Base-by-base conservation (phyloP, 345 rosid genomes). In the Noccaea bulbosa region DNA sequence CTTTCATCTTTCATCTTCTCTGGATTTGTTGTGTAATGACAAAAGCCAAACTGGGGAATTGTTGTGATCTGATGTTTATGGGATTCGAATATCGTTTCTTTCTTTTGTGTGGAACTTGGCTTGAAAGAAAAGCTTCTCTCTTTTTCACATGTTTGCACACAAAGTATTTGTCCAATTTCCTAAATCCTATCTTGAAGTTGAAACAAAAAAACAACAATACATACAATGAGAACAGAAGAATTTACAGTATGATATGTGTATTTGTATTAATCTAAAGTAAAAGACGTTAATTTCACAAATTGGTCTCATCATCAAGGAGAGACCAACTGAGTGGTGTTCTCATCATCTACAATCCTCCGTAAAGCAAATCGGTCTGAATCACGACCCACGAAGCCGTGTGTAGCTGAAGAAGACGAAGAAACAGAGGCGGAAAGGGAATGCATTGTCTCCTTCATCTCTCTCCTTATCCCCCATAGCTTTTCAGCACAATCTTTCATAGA, bases 401-500 rank as follows among this genome's bases (percentile, higher is more conserved):
- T 49, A 6, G 67, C 54, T 56, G 79, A 76, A 6, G 75, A 70
- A 51, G 65, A 65, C 1, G 72, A 70, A 71, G 87, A 80, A 66
- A 82, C 47, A 17, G 84, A 77, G 6, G 85, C 22, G 6, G 83
- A 68, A 56, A 85, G 68, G 39, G 75, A 35, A 7, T 72, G 7
- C 40, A 71, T 37, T 8, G 47, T 79, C 53, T 87, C 92, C 65
- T 80, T 82, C 38, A 79, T 76, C 17, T 85, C 85, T 79, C 78
- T 91, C 30, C 98, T 84, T 20, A 85, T 80, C 45, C 52, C 81
- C 98, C 98, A 93, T 37, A 93, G 71, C 24, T 75, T 79, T 71
- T 93, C 96, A 0, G 62, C 96, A 44, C 94, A 85, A 40, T 43
- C 77, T 76, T 84, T 85, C 97, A 93, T 93, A 72, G 83, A 52